Conservation (phyloP, 2,329 filamentous ascomycete species). For the Colletotrichum kahawae region DNA sequence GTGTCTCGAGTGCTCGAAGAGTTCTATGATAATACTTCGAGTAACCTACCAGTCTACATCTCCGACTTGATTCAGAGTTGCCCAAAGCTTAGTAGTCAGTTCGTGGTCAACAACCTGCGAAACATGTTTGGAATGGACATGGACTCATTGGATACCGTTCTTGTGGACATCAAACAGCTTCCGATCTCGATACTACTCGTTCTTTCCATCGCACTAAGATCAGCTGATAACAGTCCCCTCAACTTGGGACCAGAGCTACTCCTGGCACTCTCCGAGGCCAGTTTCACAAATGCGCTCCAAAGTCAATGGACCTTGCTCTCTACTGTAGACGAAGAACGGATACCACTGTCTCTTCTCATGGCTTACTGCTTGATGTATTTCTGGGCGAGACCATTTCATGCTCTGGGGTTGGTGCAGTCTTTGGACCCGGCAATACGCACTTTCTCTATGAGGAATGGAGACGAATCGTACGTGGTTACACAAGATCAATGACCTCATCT, state of each 20-base stretch:
- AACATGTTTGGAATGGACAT: neutral
- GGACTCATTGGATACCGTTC: neutral
- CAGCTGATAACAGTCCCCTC: neutral
- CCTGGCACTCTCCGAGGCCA: neutral
- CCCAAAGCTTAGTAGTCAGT: neutral
- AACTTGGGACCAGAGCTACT: neutral
- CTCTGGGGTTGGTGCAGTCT: neutral
- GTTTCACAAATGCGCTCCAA: neutral
- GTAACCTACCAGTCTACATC: neutral
- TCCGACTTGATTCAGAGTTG: neutral
- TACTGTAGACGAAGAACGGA: neutral
- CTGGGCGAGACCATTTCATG: slow-evolving; percentile 1
- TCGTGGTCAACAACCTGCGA: neutral
- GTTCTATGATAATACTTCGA: neutral
- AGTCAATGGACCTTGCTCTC: neutral
- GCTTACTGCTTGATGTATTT: neutral
- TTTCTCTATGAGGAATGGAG: neutral
- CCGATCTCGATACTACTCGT: neutral
- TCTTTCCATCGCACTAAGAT: neutral
- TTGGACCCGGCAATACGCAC: neutral
- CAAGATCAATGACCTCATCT: neutral
- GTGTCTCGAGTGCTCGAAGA: neutral
- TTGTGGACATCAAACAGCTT: neutral
- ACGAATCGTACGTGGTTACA: neutral
- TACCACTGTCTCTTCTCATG: neutral